Evolutionary conservation across 495 filamentous ascomycete genomes (phyloP).

Genomic region (Clavariopsis aquatica): DNA sequence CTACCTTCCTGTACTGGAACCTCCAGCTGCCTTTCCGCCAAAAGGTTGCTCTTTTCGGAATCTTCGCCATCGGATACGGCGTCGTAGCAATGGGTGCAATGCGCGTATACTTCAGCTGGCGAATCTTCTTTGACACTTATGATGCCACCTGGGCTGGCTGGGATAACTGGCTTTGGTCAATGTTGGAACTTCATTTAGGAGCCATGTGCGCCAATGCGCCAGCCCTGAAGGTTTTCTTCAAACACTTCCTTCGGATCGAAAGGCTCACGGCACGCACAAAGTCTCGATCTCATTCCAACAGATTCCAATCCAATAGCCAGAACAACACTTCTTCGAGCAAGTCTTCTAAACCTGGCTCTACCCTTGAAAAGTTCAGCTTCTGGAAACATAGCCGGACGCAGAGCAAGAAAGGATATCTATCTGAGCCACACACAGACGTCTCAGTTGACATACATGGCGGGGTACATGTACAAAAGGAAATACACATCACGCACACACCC

Average conservation of each 20-base stretch:
- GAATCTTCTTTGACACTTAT: conserved; percentile 26
- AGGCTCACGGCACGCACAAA: conserved; percentile 15
- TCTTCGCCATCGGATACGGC: conserved; percentile 34
- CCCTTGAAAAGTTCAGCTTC: background rate
- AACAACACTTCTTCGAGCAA: background rate
- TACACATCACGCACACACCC: background rate
- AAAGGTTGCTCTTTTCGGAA: conserved; percentile 29
- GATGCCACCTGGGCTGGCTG: conserved; percentile 26
- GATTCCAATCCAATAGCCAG: background rate
- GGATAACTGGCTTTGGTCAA: conserved; percentile 6
- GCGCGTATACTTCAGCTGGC: conserved; percentile 16
- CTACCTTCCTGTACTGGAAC: conserved; percentile 37
- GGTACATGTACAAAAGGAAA: conserved; percentile 1
- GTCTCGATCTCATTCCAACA: background rate
- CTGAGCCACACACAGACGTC: conserved; percentile 6
- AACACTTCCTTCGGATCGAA: conserved; percentile 19
- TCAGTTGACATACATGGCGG: conserved; percentile 6
- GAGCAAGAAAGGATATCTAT: background rate
- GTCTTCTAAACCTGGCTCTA: background rate
- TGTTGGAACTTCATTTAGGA: conserved; percentile 26
- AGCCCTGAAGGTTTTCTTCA: conserved; percentile 34
- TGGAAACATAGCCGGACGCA: background rate
- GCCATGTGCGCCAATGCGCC: conserved; percentile 28
- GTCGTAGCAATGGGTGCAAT: conserved; percentile 12
- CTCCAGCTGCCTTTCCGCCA: conserved; percentile 33